These are phyloP conservation scores for Dianthus caryophyllus DNA, from an alignment of 148 eudicot genomes.

Conservation along the genomic window DNA sequence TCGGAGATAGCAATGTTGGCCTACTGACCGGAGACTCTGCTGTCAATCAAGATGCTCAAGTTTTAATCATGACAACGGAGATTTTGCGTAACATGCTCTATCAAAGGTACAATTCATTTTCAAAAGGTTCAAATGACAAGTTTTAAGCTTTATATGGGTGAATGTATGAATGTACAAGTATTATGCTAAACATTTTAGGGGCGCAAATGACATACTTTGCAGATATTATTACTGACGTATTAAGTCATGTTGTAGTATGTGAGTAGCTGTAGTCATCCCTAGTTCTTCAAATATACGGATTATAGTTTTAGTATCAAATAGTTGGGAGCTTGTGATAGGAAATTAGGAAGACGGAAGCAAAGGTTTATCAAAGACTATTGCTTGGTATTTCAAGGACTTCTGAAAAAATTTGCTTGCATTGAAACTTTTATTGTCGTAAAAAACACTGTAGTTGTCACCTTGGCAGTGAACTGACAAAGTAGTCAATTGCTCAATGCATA, in stretches of 20 bases:
- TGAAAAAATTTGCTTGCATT: neutral
- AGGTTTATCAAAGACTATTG: neutral
- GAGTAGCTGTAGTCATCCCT: neutral
- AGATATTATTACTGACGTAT: neutral
- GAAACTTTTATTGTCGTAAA: neutral
- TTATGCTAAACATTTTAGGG: neutral
- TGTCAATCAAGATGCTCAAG: slow-evolving; percentile 86
- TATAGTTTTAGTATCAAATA: neutral
- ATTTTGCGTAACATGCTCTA: slow-evolving; percentile 94
- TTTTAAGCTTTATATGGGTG: neutral
- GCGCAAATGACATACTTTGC: neutral
- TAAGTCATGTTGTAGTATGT: neutral
- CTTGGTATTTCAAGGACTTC: neutral
- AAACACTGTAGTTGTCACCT: neutral
- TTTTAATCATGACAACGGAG: slow-evolving; percentile 96
- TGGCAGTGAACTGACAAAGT: neutral
- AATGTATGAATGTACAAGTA: neutral
- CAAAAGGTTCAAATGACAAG: neutral
- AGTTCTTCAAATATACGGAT: neutral
- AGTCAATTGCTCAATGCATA: neutral
- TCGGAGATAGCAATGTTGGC: slow-evolving; percentile 89
- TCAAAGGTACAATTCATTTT: slow-evolving; percentile 48
- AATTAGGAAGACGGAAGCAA: neutral
- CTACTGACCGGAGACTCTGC: slow-evolving; percentile 98
- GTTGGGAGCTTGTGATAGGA: neutral